These are phyloP conservation scores for Sordariomycetes sp. DNA, from an alignment of 2,329 filamentous ascomycete genomes.

Conservation along the genomic window DNA sequence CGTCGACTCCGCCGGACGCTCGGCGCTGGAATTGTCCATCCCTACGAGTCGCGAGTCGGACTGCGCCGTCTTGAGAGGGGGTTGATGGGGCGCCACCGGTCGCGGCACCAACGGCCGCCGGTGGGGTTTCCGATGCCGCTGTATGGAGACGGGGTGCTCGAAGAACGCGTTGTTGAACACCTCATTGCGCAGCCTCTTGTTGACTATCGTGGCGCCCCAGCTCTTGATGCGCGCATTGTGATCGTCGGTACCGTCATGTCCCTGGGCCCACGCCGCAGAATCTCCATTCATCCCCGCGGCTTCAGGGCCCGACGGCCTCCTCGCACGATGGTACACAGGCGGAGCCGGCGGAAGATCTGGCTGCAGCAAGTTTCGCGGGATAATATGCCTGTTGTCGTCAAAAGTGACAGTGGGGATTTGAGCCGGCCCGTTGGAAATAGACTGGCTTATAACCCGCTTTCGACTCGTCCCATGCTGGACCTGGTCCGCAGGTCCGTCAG, in stretches of 20 bases:
- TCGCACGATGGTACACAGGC: constrained; percentile 15
- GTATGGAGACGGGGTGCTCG: constrained; percentile 71
- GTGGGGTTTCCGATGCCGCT: constrained; percentile 62
- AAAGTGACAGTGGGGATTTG: constrained; percentile 85
- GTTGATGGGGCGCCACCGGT: constrained; percentile 17
- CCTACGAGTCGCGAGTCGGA: not conserved
- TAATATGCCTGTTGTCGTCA: constrained; percentile 87
- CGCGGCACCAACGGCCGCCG: constrained; percentile 51
- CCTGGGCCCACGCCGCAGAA: constrained; percentile 4
- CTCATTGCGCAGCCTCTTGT: constrained; percentile 77
- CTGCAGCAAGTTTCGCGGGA: constrained; percentile 73
- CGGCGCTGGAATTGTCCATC: not conserved
- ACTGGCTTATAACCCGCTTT: constrained; percentile 56
- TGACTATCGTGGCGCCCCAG: constrained; percentile 90
- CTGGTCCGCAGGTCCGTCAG: constrained; percentile 9
- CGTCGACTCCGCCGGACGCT: not conserved
- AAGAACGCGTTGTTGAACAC: constrained; percentile 88
- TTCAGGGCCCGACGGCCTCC: constrained; percentile 23
- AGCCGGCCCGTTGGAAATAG: constrained; percentile 52
- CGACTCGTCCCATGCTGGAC: not conserved
- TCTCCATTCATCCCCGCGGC: constrained; percentile 8
- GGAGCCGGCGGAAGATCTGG: constrained; percentile 18
- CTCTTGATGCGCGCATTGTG: constrained; percentile 42
- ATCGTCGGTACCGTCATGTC: constrained; percentile 32
- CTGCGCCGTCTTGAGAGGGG: not conserved